Evolutionary conservation across 371 early-diverging fungal species (phyloP).

Genomic region (Apophysomyces ossiformis): DNA sequence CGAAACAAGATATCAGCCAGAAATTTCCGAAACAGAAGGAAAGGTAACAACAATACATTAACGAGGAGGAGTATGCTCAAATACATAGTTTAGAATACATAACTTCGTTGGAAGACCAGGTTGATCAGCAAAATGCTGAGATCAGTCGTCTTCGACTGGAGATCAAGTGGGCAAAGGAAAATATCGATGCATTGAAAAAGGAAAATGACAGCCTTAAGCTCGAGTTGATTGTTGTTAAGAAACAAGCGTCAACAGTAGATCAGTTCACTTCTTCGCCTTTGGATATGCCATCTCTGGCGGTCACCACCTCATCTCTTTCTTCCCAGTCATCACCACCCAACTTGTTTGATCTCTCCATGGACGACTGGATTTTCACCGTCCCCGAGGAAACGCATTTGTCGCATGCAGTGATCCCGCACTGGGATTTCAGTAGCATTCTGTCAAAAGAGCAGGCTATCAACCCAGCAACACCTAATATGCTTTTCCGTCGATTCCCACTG

Average conservation of each 20-base stretch:
- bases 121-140: slow-evolving; percentile 54
- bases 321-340: slow-evolving; percentile 33
- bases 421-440: slow-evolving; percentile 37
- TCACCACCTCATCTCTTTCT: slow-evolving; percentile 30
- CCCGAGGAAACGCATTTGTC: slow-evolving; percentile 35
- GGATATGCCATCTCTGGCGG: slow-evolving; percentile 18
- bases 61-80: not conserved
- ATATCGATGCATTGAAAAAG: slow-evolving; percentile 35
- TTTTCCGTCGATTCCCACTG: slow-evolving; percentile 37
- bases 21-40: slow-evolving; percentile 86
- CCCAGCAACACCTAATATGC: slow-evolving; percentile 3
- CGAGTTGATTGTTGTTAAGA: slow-evolving; percentile 30
- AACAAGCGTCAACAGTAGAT: slow-evolving; percentile 13
- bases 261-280: slow-evolving; percentile 17
- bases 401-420: slow-evolving; percentile 47
- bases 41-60: slow-evolving; percentile 58
- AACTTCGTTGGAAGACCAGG: slow-evolving; percentile 65
- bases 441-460: slow-evolving; percentile 24
- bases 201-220: slow-evolving; percentile 43
- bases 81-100: slow-evolving; percentile 67
- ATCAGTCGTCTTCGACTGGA: slow-evolving; percentile 61
- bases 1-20: slow-evolving; percentile 92
- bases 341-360: slow-evolving; percentile 11
- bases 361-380: slow-evolving; percentile 8
- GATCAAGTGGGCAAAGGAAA: slow-evolving; percentile 40